These are phyloP conservation scores for Lentinula detonsa DNA, from an alignment of 768 basidiomycete species.

Conservation along the genomic window DNA sequence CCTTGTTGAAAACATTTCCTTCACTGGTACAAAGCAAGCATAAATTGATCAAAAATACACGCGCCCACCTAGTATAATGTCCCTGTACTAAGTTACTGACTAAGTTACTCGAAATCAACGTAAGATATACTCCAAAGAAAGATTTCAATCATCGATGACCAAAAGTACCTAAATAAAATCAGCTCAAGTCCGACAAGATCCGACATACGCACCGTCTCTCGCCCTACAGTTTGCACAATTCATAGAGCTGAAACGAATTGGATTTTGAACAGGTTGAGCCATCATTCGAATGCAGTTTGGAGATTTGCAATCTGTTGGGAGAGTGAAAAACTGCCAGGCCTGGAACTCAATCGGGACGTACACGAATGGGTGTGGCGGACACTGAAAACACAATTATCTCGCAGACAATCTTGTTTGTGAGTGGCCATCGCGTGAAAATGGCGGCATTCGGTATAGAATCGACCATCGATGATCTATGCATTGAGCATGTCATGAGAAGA, in stretches of 20 bases:
- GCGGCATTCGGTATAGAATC: constrained; percentile 61
- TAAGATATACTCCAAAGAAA: no score
- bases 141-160: not conserved
- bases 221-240: constrained; percentile 34
- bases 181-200: not conserved
- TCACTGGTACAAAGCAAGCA: not conserved
- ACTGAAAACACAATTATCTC: constrained; percentile 66
- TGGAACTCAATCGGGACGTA: constrained; percentile 15
- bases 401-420: constrained; percentile 58
- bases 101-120: not conserved
- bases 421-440: constrained; percentile 75
- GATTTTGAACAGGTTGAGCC: constrained; percentile 62
- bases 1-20: no score
- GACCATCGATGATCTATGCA: constrained; percentile 66
- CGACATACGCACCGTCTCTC: constrained; percentile 14
- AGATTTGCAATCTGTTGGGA: constrained; percentile 45
- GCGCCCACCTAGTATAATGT: not conserved
- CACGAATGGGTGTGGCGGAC: constrained; percentile 55
- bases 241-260: constrained; percentile 61
- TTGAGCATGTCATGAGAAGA: constrained; percentile 5
- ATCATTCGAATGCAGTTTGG: constrained; percentile 56
- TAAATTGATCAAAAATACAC: not conserved
- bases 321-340: not conserved
- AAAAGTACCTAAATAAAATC: not conserved
- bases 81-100: no score